Percentiles rank a stretch among this genome's conserved stretches.
These are phyloP conservation scores for Claviceps citrina DNA, from an alignment of 2,329 filamentous ascomycete species.

Conservation along the genomic window DNA sequence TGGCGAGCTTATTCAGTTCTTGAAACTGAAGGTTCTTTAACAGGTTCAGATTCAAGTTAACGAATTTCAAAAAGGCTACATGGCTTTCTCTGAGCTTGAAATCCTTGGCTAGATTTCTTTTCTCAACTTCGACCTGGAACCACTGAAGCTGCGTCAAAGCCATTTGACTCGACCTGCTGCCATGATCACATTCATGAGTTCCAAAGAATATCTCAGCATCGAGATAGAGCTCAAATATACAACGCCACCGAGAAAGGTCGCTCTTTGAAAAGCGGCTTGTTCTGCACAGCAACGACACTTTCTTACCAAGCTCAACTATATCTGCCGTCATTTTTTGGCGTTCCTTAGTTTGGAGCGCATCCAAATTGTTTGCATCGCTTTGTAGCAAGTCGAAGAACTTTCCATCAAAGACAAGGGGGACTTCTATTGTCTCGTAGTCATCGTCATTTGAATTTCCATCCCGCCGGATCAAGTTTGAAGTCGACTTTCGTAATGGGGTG, in stretches of 20 bases:
- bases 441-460: not conserved
- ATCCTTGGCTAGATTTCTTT: constrained; percentile 39
- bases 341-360: constrained; percentile 51
- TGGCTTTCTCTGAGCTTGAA: constrained; percentile 54
- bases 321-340: constrained; percentile 45
- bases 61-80: constrained; percentile 50
- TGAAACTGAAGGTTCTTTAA: constrained; percentile 71
- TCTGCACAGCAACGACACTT: constrained; percentile 48
- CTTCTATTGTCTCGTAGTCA: constrained; percentile 38
- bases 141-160: constrained; percentile 53
- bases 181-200: constrained; percentile 54
- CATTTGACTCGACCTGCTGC: constrained; percentile 46
- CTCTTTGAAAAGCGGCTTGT: constrained; percentile 46
- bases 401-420: constrained; percentile 60
- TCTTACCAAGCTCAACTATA: constrained; percentile 47
- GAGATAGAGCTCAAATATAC: constrained; percentile 68
- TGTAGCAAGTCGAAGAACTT: constrained; percentile 69
- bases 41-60: constrained; percentile 58
- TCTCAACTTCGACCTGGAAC: constrained; percentile 54
- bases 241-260: constrained; percentile 62
- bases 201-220: constrained; percentile 74
- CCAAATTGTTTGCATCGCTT: constrained; percentile 53
- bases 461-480: constrained; percentile 1
- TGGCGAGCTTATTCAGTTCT: constrained; percentile 64
- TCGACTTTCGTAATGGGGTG: not conserved